These are phyloP conservation scores for Fusarium guadeloupense DNA, from an alignment of 2,329 filamentous ascomycete species.

Conservation along the genomic window DNA sequence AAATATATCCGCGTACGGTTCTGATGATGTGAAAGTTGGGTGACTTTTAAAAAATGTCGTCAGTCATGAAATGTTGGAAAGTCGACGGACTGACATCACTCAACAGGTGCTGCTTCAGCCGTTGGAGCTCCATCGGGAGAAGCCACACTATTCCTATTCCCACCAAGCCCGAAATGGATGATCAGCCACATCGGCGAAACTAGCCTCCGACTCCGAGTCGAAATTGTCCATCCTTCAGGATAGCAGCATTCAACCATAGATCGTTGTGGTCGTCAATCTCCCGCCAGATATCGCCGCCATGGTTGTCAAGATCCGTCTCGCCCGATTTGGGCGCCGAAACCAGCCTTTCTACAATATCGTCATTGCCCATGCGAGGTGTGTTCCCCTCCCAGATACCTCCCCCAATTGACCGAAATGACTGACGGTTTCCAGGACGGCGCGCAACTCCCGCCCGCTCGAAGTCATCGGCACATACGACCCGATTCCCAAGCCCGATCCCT, in stretches of 20 bases:
- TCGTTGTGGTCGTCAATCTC: slow-evolving; percentile 28
- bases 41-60: slow-evolving; percentile 22
- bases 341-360: slow-evolving; percentile 98
- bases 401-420: slow-evolving; percentile 8
- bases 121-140: neutral
- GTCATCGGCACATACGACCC: slow-evolving; percentile 85
- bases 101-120: neutral
- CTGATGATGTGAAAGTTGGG: slow-evolving; percentile 14
- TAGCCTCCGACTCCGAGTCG: slow-evolving; percentile 40
- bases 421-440: slow-evolving; percentile 71
- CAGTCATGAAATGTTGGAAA: slow-evolving; percentile 21
- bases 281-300: slow-evolving; percentile 57
- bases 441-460: slow-evolving; percentile 89
- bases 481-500: slow-evolving; percentile 68
- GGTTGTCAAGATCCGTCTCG: slow-evolving; percentile 93
- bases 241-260: slow-evolving; percentile 8
- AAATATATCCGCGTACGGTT: neutral
- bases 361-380: slow-evolving; percentile 88
- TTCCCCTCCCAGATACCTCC: neutral
- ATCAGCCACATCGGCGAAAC: slow-evolving; percentile 52
- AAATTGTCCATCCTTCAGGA: slow-evolving; percentile 45
- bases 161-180: neutral
- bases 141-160: slow-evolving; percentile 7
- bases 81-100: slow-evolving; percentile 35
- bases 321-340: slow-evolving; percentile 90